Percentiles rank a stretch among this genome's conserved stretches.
Conservation (phyloP, 192 early-diverging fungal species). For the Geranomyces michiganensis region DNA sequence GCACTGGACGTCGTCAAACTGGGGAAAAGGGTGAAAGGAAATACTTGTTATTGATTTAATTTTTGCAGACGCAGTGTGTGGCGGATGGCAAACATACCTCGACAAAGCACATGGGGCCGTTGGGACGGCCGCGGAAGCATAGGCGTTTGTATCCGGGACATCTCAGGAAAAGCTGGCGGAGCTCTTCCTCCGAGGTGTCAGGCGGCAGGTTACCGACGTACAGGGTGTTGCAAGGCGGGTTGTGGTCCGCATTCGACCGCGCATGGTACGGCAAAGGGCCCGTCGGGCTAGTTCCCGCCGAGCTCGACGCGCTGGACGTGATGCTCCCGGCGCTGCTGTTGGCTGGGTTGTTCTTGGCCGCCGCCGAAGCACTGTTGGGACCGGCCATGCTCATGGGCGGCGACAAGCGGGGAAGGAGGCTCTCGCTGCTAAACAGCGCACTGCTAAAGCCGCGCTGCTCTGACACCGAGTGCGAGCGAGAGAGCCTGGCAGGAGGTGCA, state of each 20-base stretch:
- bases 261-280: slow-evolving; percentile 9
- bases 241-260: slow-evolving; percentile 74
- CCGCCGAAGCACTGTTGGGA: not conserved
- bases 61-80: not conserved
- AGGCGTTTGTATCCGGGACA: slow-evolving; percentile 89
- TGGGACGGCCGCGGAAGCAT: slow-evolving; percentile 82
- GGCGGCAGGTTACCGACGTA: slow-evolving; percentile 96
- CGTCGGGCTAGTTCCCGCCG: slow-evolving; percentile 32
- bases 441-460: slow-evolving; percentile 52
- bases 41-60: not conserved
- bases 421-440: slow-evolving; percentile 54
- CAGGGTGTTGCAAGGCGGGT: slow-evolving; percentile 98
- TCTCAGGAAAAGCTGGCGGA: slow-evolving; percentile 76
- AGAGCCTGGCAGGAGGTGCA: slow-evolving; percentile 24
- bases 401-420: slow-evolving; percentile 37
- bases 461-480: slow-evolving; percentile 28
- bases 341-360: slow-evolving; percentile 14
- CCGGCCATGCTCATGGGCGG: slow-evolving; percentile 29
- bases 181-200: slow-evolving; percentile 87
- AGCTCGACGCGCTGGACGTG: slow-evolving; percentile 24
- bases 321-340: slow-evolving; percentile 18
- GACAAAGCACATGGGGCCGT: slow-evolving; percentile 99
- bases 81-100: slow-evolving; percentile 55
- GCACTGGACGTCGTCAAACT: slow-evolving; percentile 91
- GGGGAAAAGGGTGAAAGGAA: not conserved